Evolutionary conservation across 352 stramenopile species (phyloP).

Genomic region (Pythium aquatile): DNA sequence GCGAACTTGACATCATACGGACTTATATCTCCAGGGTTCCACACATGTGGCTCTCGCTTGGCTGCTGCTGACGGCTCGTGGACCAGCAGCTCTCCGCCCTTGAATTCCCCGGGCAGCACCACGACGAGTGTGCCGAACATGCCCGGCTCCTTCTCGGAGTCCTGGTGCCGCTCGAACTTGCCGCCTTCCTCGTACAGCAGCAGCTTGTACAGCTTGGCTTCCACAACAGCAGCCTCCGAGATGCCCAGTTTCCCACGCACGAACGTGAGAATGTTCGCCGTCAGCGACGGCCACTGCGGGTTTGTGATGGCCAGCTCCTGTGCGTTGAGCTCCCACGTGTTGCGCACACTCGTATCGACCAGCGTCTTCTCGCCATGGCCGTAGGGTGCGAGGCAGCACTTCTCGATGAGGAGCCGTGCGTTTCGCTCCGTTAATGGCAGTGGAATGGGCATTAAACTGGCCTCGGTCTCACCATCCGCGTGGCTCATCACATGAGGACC

Average conservation of each 20-base stretch:
- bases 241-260: constrained; percentile 9
- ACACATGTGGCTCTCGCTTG: constrained; percentile 3
- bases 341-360: constrained; percentile 10
- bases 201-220: constrained; percentile 35
- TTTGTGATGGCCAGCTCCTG: constrained; percentile 10
- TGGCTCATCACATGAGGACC: background rate
- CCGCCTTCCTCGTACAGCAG: constrained; percentile 38
- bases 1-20: constrained; percentile 10
- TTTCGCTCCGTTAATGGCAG: background rate
- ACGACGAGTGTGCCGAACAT: constrained; percentile 48
- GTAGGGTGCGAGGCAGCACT: constrained; percentile 9
- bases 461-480: background rate
- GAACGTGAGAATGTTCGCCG: background rate
- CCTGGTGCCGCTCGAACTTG: constrained; percentile 34
- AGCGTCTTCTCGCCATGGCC: constrained; percentile 9
- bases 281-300: background rate
- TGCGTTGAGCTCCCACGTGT: constrained; percentile 16
- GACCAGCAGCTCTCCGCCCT: constrained; percentile 18
- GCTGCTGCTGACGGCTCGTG: background rate
- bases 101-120: constrained; percentile 30
- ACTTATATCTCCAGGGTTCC: background rate
- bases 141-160: constrained; percentile 41
- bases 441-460: background rate
- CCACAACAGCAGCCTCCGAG: background rate
- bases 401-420: background rate